Conservation (phyloP, 2,329 filamentous ascomycete genomes). For the Eurotiales sp. region DNA sequence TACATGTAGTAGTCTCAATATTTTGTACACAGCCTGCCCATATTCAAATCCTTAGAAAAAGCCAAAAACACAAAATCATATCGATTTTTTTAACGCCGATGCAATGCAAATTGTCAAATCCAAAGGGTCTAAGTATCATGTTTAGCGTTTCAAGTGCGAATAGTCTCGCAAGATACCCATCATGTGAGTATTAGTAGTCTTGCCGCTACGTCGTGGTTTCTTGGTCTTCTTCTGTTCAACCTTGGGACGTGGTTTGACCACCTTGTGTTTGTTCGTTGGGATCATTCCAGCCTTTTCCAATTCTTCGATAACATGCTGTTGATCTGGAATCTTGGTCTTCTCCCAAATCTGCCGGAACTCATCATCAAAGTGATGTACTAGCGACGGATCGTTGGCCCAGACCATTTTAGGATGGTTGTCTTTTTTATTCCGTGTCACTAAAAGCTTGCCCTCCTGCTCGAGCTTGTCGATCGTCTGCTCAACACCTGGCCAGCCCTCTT, state of each 20-base stretch:
- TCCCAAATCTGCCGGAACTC: constrained; percentile 85
- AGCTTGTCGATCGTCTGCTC: constrained; percentile 73
- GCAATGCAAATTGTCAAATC: constrained; percentile 19
- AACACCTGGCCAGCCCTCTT: constrained; percentile 91
- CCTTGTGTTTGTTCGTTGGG: constrained; percentile 77
- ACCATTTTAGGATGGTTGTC: constrained; percentile 81
- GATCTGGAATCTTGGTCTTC: constrained; percentile 69
- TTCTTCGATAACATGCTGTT: constrained; percentile 72
- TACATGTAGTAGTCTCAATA: background rate
- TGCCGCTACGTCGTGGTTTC: constrained; percentile 69
- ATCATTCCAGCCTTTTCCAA: constrained; percentile 75
- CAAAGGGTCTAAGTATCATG: background rate
- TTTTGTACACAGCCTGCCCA: background rate
- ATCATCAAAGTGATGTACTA: constrained; percentile 70
- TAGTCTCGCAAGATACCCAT: constrained; percentile 74
- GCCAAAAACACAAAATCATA: background rate
- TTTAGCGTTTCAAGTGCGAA: constrained; percentile 43
- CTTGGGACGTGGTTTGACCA: constrained; percentile 54
- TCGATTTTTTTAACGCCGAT: constrained; percentile 19
- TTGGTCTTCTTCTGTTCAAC: constrained; percentile 67
- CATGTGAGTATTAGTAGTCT: constrained; percentile 88
- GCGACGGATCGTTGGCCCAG: constrained; percentile 80
- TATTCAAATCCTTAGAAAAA: background rate
- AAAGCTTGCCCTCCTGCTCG: constrained; percentile 71
- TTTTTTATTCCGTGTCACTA: constrained; percentile 89